A percentile compares a stretch with the other conserved stretches of the same genome.
phyloP scores from a whole-genome alignment of 192 early-diverging fungal genomes.

The Coemansia sp. region DNA sequence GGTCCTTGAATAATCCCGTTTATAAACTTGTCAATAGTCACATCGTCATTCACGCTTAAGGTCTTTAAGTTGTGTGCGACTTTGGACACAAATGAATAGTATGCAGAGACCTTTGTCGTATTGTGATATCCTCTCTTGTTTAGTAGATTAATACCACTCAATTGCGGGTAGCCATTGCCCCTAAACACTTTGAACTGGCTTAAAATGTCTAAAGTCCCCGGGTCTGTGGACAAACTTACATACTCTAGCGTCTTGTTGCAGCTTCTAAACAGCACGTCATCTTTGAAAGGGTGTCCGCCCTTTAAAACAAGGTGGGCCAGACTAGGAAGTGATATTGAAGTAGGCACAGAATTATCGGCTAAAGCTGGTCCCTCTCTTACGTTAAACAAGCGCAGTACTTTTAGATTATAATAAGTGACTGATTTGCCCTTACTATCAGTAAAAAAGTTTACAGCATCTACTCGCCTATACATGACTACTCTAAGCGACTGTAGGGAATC shows the following conservation, averaged over 20 bases:
- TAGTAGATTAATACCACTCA: background rate
- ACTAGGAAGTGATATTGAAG: background rate
- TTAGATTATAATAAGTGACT: background rate
- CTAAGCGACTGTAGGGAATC: background rate
- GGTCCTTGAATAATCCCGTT: background rate
- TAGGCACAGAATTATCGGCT: background rate
- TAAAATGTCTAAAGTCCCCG: background rate
- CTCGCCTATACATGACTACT: background rate
- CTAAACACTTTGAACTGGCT: constrained; percentile 3
- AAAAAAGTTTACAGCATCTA: background rate
- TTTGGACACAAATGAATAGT: background rate
- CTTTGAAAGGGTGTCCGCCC: background rate
- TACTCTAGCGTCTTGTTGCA: background rate
- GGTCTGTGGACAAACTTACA: background rate
- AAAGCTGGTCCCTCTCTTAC: background rate
- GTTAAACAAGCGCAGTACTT: background rate
- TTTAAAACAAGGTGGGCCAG: background rate
- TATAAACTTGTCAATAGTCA: background rate
- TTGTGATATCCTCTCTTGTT: background rate
- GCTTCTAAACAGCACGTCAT: background rate
- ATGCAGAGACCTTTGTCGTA: background rate
- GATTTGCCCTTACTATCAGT: background rate
- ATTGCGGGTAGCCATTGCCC: background rate
- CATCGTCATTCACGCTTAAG: background rate
- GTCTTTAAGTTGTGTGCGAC: background rate